Percentiles rank a stretch among this genome's conserved stretches.
Conservation (phyloP, 139 green algal genomes). For the Coelastrella sp. region DNA sequence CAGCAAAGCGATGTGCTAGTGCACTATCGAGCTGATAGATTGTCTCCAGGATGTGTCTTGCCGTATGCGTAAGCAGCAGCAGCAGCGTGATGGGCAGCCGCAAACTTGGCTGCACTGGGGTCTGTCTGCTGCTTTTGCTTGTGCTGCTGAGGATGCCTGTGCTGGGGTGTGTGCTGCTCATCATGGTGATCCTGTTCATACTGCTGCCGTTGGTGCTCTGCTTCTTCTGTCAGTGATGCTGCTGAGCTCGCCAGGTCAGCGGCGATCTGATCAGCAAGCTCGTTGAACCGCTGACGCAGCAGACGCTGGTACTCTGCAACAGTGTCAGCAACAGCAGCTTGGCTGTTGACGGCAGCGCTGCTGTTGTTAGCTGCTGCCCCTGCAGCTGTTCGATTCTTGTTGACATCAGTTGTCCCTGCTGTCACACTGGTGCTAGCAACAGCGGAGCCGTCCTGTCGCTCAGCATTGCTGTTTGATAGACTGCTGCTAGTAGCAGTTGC, state of each 20-base stretch:
- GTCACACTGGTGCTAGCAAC: too few relatives aligned
- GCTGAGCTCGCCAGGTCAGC: not conserved
- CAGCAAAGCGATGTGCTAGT: too few relatives aligned
- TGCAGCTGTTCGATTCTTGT: not conserved
- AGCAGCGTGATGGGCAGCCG: constrained; percentile 4
- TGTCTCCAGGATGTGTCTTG: not conserved
- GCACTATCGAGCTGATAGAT: too few relatives aligned
- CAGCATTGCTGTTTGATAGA: too few relatives aligned
- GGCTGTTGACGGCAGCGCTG: not conserved
- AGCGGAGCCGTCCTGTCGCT: too few relatives aligned
- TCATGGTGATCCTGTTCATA: not conserved
- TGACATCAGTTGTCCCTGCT: too few relatives aligned
- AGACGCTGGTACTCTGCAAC: not conserved
- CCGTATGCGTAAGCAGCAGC: not conserved
- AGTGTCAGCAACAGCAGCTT: not conserved
- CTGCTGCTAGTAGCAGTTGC: not conserved
- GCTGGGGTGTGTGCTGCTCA: not conserved
- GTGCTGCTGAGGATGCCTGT: not conserved
- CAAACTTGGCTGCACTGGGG: not conserved
- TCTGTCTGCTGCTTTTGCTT: not conserved
- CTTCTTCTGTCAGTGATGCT: not conserved
- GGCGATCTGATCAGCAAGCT: not conserved
- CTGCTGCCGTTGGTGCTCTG: not conserved
- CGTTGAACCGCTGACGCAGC: not conserved
- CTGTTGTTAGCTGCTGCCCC: not conserved